A percentile compares a stretch with the other conserved stretches of the same genome.
These are phyloP conservation scores for Metschnikowia similis DNA, from an alignment of 805 yeast genomes.

Conservation along the genomic window DNA sequence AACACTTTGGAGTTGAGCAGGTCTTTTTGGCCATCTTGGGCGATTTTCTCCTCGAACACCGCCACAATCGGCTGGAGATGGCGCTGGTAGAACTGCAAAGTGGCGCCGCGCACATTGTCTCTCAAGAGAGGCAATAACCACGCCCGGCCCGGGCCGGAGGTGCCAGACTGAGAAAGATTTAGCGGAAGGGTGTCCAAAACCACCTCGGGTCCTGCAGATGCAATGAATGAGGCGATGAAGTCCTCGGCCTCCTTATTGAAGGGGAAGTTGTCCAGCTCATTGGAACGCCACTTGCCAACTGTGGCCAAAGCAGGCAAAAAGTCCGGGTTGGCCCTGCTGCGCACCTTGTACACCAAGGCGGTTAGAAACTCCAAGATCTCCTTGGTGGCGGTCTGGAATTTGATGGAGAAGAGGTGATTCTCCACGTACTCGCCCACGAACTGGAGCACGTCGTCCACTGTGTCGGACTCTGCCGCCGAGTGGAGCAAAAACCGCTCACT, in stretches of 20 bases:
- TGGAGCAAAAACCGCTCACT: conserved; percentile 54
- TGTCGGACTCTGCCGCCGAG: conserved; percentile 45
- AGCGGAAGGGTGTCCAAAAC: conserved; percentile 75
- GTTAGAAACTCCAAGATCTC: conserved; percentile 69
- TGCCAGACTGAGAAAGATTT: conserved; percentile 45
- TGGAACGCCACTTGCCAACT: conserved; percentile 83
- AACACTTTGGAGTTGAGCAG: conserved; percentile 74
- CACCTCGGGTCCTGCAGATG: conserved; percentile 81
- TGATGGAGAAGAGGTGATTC: conserved; percentile 62
- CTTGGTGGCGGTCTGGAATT: conserved; percentile 69
- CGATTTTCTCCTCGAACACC: conserved; percentile 48
- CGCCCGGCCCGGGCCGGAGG: conserved; percentile 77
- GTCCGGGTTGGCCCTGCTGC: conserved; percentile 66
- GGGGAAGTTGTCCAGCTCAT: conserved; percentile 65
- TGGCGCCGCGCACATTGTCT: conserved; percentile 75
- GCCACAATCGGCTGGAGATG: conserved; percentile 64
- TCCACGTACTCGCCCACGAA: conserved; percentile 49
- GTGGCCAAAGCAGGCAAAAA: conserved; percentile 60
- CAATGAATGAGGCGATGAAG: conserved; percentile 73
- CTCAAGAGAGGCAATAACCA: conserved; percentile 91
- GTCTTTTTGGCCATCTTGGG: conserved; percentile 36
- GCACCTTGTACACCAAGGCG: conserved; percentile 57
- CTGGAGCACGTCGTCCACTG: conserved; percentile 50
- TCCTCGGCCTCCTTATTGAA: conserved; percentile 72
- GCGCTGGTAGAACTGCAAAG: conserved; percentile 56